phyloP scores from a whole-genome alignment of 805 yeast species.

The Kurtzmaniella fragi region DNA sequence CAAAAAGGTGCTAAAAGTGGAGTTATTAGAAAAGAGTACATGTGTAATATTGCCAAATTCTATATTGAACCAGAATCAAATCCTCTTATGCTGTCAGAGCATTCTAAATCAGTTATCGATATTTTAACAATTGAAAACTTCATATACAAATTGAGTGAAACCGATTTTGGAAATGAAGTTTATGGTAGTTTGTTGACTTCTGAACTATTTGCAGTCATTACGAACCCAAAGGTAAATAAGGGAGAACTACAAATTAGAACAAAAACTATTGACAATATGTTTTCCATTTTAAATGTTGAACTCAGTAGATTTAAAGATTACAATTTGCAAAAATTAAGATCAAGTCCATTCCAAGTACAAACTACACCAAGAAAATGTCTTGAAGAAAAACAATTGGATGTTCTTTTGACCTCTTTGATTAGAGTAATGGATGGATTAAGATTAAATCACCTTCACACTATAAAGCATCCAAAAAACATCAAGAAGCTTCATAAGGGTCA shows the following conservation, averaged over 20 bases:
- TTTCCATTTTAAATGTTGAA: constrained; percentile 23
- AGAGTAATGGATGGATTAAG: constrained; percentile 19
- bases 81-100: neutral
- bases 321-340: constrained; percentile 17
- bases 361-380: constrained; percentile 23
- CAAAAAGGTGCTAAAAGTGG: neutral
- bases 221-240: constrained; percentile 13
- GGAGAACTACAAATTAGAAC: constrained; percentile 17
- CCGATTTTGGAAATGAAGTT: constrained; percentile 10
- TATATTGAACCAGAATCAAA: neutral
- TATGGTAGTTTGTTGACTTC: constrained; percentile 18
- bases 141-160: constrained; percentile 26
- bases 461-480: too few species aligned
- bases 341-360: constrained; percentile 6
- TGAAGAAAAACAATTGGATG: constrained; percentile 17
- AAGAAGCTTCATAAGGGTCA: too few species aligned
- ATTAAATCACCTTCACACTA: constrained; percentile 3
- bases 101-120: constrained; percentile 15
- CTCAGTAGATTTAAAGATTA: constrained; percentile 23
- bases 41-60: neutral
- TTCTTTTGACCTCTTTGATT: constrained; percentile 15
- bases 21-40: neutral
- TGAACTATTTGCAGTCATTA: constrained; percentile 22
- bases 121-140: constrained; percentile 27
- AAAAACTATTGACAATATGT: constrained; percentile 24